Evolutionary conservation across 2,329 filamentous ascomycete species (phyloP).

Genomic region (Ceratocystis harringtonii): DNA sequence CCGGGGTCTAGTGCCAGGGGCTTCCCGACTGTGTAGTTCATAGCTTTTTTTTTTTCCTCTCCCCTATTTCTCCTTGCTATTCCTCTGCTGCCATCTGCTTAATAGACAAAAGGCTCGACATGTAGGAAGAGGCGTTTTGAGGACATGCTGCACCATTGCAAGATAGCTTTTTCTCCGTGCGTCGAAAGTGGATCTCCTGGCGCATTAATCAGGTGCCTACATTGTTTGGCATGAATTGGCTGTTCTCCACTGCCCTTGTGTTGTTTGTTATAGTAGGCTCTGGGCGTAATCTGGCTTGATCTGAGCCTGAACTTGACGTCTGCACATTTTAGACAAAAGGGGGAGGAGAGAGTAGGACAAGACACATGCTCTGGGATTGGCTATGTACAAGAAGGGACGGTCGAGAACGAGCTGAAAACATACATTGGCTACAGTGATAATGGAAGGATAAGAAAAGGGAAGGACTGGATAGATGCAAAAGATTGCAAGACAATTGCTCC

Average conservation of each 20-base stretch:
- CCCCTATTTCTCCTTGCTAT: too few species aligned
- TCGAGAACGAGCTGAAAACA: neutral
- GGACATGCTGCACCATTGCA: neutral
- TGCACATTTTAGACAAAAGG: neutral
- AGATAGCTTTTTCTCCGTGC: neutral
- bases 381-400: neutral
- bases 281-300: too few species aligned
- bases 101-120: too few species aligned
- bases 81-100: too few species aligned
- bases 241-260: too few species aligned
- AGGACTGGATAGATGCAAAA: neutral
- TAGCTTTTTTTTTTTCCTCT: neutral
- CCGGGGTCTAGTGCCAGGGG: conserved; percentile 4
- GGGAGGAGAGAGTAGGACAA: neutral
- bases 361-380: neutral
- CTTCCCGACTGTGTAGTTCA: neutral
- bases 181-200: neutral
- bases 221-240: too few species aligned
- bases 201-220: neutral
- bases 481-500: too few species aligned
- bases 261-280: too few species aligned
- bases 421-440: too few species aligned
- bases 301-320: too few species aligned
- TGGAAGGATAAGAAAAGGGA: neutral
- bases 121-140: neutral